phyloP scores from a whole-genome alignment of 108 stramenopile genomes.

The Epithemia pelagica region DNA sequence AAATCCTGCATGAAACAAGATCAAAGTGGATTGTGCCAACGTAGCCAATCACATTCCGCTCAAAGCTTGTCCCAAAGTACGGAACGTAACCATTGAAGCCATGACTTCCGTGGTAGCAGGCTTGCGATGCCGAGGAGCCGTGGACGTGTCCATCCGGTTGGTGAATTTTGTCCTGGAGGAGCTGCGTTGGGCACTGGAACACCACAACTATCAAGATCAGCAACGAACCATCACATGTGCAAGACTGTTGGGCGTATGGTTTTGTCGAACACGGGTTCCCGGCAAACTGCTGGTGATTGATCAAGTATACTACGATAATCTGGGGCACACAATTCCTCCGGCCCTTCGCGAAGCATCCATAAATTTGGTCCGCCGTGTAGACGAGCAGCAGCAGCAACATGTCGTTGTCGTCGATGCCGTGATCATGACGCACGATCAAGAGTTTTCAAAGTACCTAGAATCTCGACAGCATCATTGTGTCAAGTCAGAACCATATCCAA shows the following conservation, averaged over 20 bases:
- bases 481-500: too few species aligned
- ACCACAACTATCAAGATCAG: slow-evolving; percentile 74
- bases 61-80: slow-evolving; percentile 77
- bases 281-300: slow-evolving; percentile 64
- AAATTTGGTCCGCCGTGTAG: slow-evolving; percentile 13
- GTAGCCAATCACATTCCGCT: slow-evolving; percentile 73
- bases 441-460: too few species aligned
- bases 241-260: slow-evolving; percentile 83
- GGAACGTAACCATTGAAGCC: slow-evolving; percentile 71
- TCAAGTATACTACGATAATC: slow-evolving; percentile 74
- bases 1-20: slow-evolving; percentile 89
- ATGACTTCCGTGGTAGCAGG: slow-evolving; percentile 76
- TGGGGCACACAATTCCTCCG: slow-evolving; percentile 86
- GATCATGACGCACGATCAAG: too few species aligned
- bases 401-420: too few species aligned
- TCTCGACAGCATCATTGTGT: too few species aligned
- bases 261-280: slow-evolving; percentile 58
- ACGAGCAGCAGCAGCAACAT: neutral
- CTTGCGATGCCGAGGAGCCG: slow-evolving; percentile 54
- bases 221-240: slow-evolving; percentile 84
- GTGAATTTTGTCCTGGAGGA: slow-evolving; percentile 85
- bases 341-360: slow-evolving; percentile 55
- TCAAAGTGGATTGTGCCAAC: slow-evolving; percentile 54
- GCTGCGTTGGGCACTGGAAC: slow-evolving; percentile 79
- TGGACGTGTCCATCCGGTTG: slow-evolving; percentile 64